phyloP scores from a whole-genome alignment of 2,329 filamentous ascomycete genomes.

The Helotiales sp. region DNA sequence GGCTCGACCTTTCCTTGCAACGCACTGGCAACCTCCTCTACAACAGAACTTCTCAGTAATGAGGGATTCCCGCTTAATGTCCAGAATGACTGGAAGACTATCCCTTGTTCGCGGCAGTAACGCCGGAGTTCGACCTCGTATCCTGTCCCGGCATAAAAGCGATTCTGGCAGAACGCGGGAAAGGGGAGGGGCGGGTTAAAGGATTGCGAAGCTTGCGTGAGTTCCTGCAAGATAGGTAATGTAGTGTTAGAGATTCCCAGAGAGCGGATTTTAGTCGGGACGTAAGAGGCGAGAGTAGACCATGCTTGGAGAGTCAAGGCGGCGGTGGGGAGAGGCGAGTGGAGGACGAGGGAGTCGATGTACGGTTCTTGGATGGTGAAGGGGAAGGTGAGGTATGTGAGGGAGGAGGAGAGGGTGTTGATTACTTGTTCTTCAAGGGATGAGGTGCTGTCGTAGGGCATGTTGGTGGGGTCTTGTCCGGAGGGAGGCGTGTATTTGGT shows the following conservation, averaged over 20 bases:
- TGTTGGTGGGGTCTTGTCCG: conserved; percentile 63
- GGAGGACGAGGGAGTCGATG: conserved; percentile 63
- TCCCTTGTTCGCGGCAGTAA: conserved; percentile 56
- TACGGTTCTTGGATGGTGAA: conserved; percentile 48
- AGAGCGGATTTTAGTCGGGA: conserved; percentile 65
- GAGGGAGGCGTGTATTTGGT: conserved; percentile 77
- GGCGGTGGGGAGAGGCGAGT: conserved; percentile 58
- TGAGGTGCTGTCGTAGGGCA: conserved; percentile 66
- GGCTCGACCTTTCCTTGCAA: conserved; percentile 46
- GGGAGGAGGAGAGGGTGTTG: conserved; percentile 69
- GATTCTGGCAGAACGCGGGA: conserved; percentile 74
- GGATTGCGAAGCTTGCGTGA: conserved; percentile 54
- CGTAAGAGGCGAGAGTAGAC: conserved; percentile 67
- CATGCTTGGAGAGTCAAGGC: conserved; percentile 66
- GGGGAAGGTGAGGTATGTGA: conserved; percentile 59
- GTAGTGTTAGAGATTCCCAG: conserved; percentile 79
- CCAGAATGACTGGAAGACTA: conserved; percentile 66
- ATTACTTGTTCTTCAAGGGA: conserved; percentile 68
- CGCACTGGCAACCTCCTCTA: conserved; percentile 53
- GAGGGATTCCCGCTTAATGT: conserved; percentile 63
- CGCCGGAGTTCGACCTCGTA: conserved; percentile 66
- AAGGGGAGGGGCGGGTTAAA: neutral
- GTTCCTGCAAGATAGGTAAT: conserved; percentile 57
- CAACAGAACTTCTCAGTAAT: conserved; percentile 53
- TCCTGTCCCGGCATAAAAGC: conserved; percentile 64